These are phyloP conservation scores for Fusarium lyarnte DNA, from an alignment of 2,329 filamentous ascomycete genomes.

Conservation along the genomic window DNA sequence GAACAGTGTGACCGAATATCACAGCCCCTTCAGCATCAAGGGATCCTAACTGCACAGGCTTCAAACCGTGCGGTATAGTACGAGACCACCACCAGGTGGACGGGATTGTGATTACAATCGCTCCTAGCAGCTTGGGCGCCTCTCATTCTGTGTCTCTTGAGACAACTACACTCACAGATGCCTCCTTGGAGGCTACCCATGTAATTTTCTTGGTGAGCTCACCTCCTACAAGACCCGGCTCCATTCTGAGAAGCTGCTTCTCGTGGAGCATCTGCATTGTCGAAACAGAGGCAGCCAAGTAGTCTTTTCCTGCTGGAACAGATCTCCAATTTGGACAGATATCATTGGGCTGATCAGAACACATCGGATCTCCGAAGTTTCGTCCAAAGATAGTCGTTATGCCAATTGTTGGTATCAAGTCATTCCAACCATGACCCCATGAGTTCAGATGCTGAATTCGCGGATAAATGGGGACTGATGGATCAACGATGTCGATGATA, in stretches of 20 bases:
- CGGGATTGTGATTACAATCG: neutral
- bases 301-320: neutral
- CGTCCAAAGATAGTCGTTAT: conserved; percentile 3
- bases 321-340: conserved; percentile 1
- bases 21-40: neutral
- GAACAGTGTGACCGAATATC: neutral
- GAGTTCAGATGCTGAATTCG: neutral
- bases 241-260: conserved; percentile 1
- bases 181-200: neutral
- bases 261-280: conserved; percentile 13
- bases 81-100: conserved; percentile 19
- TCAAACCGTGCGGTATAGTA: neutral
- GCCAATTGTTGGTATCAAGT: conserved; percentile 1
- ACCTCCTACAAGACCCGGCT: neutral
- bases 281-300: neutral
- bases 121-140: fast-evolving
- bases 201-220: conserved; percentile 7
- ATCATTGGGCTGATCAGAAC: neutral
- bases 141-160: neutral
- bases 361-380: conserved; percentile 6
- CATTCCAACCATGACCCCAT: conserved; percentile 4
- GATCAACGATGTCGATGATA: neutral
- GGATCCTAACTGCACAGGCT: neutral
- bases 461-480: neutral
- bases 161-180: neutral